Evolutionary conservation across 1,139 yeast species (phyloP).

Genomic region (Saccharomyces hybrid): DNA sequence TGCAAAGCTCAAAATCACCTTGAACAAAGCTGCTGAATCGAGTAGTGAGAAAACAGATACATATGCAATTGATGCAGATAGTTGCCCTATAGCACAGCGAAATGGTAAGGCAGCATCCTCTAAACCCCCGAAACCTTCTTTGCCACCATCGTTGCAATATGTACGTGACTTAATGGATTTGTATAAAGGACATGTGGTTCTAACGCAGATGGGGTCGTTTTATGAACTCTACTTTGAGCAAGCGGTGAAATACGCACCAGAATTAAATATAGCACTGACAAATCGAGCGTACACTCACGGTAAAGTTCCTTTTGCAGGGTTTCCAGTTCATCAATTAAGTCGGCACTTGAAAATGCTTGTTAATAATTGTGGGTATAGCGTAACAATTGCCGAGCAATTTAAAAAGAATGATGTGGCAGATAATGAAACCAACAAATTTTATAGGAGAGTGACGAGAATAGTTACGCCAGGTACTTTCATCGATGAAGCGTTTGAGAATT

Average conservation of each 20-base stretch:
- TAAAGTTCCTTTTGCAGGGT: constrained; percentile 81
- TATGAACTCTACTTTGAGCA: constrained; percentile 86
- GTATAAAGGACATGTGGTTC: constrained; percentile 62
- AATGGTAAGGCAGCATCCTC: background rate
- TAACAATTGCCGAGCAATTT: constrained; percentile 74
- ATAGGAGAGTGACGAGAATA: constrained; percentile 67
- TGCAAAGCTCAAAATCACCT: background rate
- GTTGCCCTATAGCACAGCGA: background rate
- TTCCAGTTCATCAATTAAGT: constrained; percentile 65
- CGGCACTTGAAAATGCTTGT: constrained; percentile 69
- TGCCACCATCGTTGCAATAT: constrained; percentile 29
- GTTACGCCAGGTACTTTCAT: constrained; percentile 90
- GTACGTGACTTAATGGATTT: constrained; percentile 40
- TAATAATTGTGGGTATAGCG: constrained; percentile 58
- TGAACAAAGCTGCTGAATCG: background rate
- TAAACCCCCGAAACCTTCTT: background rate
- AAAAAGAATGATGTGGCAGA: constrained; percentile 18
- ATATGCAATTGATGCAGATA: background rate
- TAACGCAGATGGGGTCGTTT: constrained; percentile 86
- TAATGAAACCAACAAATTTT: constrained; percentile 38
- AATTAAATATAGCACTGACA: constrained; percentile 57
- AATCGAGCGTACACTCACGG: constrained; percentile 40
- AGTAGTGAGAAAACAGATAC: background rate
- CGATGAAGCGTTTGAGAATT: constrained; percentile 77
- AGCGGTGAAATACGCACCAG: constrained; percentile 66